Percentiles rank a stretch among this genome's conserved stretches.
Evolutionary conservation across 2,329 filamentous ascomycete species (phyloP).

Genomic region (Colletotrichum acutatum): DNA sequence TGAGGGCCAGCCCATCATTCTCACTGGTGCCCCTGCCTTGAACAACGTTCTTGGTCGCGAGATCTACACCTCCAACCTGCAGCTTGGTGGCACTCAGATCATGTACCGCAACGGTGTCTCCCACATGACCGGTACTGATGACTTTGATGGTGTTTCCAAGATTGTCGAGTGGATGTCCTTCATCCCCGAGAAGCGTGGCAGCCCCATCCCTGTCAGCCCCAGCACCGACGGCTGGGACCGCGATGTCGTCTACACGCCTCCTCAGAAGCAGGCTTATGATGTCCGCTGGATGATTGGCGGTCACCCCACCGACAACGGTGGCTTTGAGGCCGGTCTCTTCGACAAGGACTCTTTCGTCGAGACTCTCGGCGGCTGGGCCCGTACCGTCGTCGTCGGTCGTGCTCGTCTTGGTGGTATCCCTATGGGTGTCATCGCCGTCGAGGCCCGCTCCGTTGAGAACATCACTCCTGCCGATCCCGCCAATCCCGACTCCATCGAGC

Average conservation of each 20-base stretch:
- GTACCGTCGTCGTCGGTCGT: slow-evolving; percentile 95
- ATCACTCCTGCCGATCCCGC: slow-evolving; percentile 95
- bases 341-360: slow-evolving; percentile 98
- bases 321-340: slow-evolving; percentile 89
- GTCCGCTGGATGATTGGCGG: slow-evolving; percentile 93
- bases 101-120: slow-evolving; percentile 99
- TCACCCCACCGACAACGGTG: slow-evolving; percentile 81
- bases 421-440: slow-evolving; percentile 97
- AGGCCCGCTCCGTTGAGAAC: slow-evolving; percentile 96
- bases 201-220: slow-evolving; percentile 91
- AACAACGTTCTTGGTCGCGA: slow-evolving; percentile 99
- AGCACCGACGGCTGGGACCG: slow-evolving; percentile 91
- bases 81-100: slow-evolving; percentile 99
- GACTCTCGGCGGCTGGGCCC: slow-evolving; percentile 95
- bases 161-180: slow-evolving; percentile 99
- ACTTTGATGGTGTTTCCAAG: slow-evolving; percentile 97
- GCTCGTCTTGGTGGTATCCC: slow-evolving; percentile 97
- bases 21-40: slow-evolving; percentile 95
- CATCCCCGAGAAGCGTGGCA: slow-evolving; percentile 93
- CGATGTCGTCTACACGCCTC: slow-evolving; percentile 85
- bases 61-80: slow-evolving; percentile 98
- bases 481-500: slow-evolving; percentile 98
- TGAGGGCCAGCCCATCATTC: slow-evolving; percentile 97
- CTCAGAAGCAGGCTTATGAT: slow-evolving; percentile 88
- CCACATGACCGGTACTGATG: slow-evolving; percentile 97